Conservation (phyloP, 2,329 filamentous ascomycete species). For the Chrysoporthe cubensis region DNA sequence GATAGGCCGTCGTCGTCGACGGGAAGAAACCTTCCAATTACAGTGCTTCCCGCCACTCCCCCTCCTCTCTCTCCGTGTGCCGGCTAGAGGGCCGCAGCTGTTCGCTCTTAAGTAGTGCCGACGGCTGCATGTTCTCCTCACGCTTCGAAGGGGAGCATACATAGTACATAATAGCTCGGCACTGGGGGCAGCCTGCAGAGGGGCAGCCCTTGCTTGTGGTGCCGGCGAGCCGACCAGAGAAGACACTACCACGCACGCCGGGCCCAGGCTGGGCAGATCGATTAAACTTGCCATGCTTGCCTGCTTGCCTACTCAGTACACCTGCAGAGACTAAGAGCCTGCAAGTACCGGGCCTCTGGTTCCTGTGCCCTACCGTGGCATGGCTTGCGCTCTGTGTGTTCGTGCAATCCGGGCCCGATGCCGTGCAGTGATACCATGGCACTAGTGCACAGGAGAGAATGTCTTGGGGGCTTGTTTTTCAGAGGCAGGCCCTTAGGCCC, state of each 20-base stretch:
- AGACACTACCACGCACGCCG: too few species aligned
- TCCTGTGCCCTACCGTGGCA: too few species aligned
- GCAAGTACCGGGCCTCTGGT: too few species aligned
- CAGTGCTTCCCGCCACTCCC: conserved; percentile 3
- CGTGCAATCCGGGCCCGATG: neutral
- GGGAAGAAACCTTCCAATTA: neutral
- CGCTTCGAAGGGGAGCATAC: neutral
- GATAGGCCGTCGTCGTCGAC: neutral
- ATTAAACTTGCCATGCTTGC: too few species aligned
- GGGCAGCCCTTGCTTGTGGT: neutral
- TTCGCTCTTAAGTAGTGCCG: neutral
- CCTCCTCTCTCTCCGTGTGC: neutral
- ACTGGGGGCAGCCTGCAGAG: too few species aligned
- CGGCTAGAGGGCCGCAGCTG: conserved; percentile 3
- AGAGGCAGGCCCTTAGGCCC: neutral
- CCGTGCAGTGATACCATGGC: too few species aligned
- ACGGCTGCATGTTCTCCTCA: neutral
- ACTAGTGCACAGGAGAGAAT: neutral
- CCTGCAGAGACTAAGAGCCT: too few species aligned
- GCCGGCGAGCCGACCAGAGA: neutral
- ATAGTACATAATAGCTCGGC: too few species aligned
- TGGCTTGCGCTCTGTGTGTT: too few species aligned
- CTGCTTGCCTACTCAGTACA: too few species aligned
- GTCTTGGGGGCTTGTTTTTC: neutral
- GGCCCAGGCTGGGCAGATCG: too few species aligned